Evolutionary conservation across 179 eudicot genomes (phyloP).

Genomic region (Patellifolia procumbens): DNA sequence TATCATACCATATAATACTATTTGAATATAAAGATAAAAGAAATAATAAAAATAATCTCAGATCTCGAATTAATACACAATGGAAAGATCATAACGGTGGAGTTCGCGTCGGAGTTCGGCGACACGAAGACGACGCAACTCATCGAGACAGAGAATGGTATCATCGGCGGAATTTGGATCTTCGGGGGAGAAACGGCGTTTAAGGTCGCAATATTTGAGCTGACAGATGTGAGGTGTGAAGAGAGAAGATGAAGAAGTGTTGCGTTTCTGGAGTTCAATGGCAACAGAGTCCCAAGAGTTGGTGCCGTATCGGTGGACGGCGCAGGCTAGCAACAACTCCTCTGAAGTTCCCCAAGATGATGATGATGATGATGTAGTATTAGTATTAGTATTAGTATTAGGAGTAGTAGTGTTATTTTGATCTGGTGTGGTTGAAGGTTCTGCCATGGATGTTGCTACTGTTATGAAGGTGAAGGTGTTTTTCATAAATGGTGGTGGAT

Average conservation of each 20-base stretch:
- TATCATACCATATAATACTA: too few relatives aligned
- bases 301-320: slow-evolving; percentile 76
- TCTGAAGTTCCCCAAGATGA: slow-evolving; percentile 70
- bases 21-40: too few relatives aligned
- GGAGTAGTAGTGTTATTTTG: not conserved
- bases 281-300: slow-evolving; percentile 71
- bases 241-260: slow-evolving; percentile 24
- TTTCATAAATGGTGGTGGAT: not conserved
- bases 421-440: slow-evolving; percentile 14
- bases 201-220: slow-evolving; percentile 49
- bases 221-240: slow-evolving; percentile 50
- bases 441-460: slow-evolving; percentile 24
- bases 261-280: slow-evolving; percentile 52
- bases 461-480: not conserved
- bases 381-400: slow-evolving; percentile 2
- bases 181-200: slow-evolving; percentile 43
- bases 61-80: slow-evolving; percentile 50
- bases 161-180: slow-evolving; percentile 10
- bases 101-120: slow-evolving; percentile 68
- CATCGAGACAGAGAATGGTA: slow-evolving; percentile 53
- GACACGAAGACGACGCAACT: slow-evolving; percentile 63
- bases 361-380: not conserved
- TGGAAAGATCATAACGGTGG: slow-evolving; percentile 72
- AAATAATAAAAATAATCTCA: not conserved
- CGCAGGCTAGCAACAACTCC: slow-evolving; percentile 73